These are phyloP conservation scores for Pythium aquatile DNA, from an alignment of 352 stramenopile species.

Conservation along the genomic window DNA sequence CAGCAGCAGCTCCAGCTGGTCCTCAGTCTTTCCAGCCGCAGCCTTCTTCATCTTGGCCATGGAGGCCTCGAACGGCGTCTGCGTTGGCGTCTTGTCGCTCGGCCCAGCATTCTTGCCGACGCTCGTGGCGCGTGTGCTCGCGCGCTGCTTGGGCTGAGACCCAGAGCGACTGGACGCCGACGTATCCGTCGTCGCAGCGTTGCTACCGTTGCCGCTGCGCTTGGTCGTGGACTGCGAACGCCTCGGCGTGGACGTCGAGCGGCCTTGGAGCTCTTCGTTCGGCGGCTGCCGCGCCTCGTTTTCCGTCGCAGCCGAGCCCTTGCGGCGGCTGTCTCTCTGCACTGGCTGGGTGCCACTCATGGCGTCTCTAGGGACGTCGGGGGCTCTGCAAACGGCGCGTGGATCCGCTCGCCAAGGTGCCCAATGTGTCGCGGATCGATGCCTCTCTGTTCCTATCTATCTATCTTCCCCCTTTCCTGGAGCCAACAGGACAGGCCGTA, in stretches of 20 bases:
- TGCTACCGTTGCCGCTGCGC: background rate
- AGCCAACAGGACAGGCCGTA: background rate
- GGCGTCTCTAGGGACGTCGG: background rate
- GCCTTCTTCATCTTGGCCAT: constrained; percentile 38
- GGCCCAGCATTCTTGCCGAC: constrained; percentile 7
- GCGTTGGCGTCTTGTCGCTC: constrained; percentile 18
- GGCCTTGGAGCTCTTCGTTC: background rate
- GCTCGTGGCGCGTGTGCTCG: constrained; percentile 10
- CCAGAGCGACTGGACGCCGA: constrained; percentile 28
- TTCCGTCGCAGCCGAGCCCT: constrained; percentile 17
- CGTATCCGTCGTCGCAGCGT: background rate
- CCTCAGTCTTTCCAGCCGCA: constrained; percentile 33
- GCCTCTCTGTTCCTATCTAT: background rate
- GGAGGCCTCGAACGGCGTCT: constrained; percentile 32
- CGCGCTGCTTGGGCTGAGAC: constrained; percentile 53
- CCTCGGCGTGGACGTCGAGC: constrained; percentile 13
- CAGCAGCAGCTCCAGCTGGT: constrained; percentile 53
- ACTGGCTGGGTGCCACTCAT: background rate
- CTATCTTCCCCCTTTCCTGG: constrained; percentile 1
- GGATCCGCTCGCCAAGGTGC: background rate
- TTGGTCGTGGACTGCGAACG: constrained; percentile 15
- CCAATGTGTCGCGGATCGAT: background rate
- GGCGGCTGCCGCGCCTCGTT: constrained; percentile 11
- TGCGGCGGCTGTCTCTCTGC: constrained; percentile 19
- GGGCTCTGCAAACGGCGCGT: background rate